Base-by-base conservation (phyloP, 2,329 filamentous ascomycete genomes). In the Orbilia blumenaviensis region DNA sequence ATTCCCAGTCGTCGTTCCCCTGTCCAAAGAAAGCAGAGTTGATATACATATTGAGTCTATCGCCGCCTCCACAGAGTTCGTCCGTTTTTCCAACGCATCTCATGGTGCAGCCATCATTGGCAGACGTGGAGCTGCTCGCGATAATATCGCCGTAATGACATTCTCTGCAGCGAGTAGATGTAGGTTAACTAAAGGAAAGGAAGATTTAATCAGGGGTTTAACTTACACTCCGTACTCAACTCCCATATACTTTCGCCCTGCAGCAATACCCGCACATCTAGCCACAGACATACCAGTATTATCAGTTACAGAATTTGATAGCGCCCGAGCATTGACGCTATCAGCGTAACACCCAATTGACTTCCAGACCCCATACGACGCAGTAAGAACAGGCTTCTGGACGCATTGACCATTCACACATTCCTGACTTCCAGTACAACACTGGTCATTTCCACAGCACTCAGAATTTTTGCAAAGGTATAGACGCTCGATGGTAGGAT, bases 211-310 rank as follows among this genome's bases (percentile, higher is more conserved):
- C 14, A 29, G 10, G 16, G 4, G 34, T 25, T 23, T 7, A 21
- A 66, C 64, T 60, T 61, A 69, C 66, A 41, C 27, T 23, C 66
- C 66, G 23, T 69, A 69, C 52, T 69, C 66, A 3, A 69, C 52
- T 9, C 41, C 66, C 29, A 36, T 36, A 52, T 69, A 69, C 21
- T 69, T 69, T 6, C 41, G 3, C 14, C 66, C 66, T 1, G 66
- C 66, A 10, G 66, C 66, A n/a, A 69, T 21, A 8, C 16, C 34
- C 14, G 18, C 54, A 25, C 66, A 61, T 23, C 16, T 69, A 4
- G 3, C 36, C 29, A 69, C 66, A 12, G 66, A 56, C 63, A 66
- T 66, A 1, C 34, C 48, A 4, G 44, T 27, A 27, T 50, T 52
- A 54, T 52, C 61, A 7, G 42, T 52, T 12, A 41, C 44, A 29